These are phyloP conservation scores for Elongisporangium anandrum DNA, from an alignment of 352 stramenopile species.

Conservation along the genomic window DNA sequence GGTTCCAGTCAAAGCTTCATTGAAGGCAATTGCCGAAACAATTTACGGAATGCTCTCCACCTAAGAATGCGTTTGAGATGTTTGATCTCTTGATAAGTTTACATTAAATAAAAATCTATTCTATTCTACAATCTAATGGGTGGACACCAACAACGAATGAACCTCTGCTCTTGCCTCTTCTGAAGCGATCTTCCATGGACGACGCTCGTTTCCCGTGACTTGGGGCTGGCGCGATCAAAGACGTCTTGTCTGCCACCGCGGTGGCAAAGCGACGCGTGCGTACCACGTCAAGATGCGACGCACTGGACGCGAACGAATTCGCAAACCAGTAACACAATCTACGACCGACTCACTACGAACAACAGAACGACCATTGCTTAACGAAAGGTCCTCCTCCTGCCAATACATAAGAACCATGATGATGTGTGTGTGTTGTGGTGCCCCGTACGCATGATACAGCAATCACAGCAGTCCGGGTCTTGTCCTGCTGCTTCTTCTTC, in stretches of 20 bases:
- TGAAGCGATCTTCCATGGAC: background rate
- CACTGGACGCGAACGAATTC: background rate
- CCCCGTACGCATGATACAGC: background rate
- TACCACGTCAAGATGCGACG: background rate
- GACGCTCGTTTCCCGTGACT: background rate
- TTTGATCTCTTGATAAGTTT: background rate
- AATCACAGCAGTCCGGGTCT: background rate
- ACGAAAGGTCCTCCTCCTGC: background rate
- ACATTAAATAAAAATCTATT: background rate
- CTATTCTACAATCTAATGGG: background rate
- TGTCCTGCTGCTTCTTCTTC: background rate
- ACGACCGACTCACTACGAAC: background rate
- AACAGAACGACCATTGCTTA: background rate
- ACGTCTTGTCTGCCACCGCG: background rate
- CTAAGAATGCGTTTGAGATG: background rate
- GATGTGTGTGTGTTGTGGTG: background rate
- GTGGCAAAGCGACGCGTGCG: background rate
- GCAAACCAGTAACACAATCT: background rate
- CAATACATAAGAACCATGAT: background rate
- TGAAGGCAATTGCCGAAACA: background rate
- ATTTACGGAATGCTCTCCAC: background rate
- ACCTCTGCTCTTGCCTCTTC: background rate
- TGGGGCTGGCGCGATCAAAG: background rate
- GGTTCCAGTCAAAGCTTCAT: background rate
- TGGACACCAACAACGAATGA: background rate